These are phyloP conservation scores for Protomyces macrosporus DNA, from an alignment of 1,139 yeast genomes.

Conservation along the genomic window DNA sequence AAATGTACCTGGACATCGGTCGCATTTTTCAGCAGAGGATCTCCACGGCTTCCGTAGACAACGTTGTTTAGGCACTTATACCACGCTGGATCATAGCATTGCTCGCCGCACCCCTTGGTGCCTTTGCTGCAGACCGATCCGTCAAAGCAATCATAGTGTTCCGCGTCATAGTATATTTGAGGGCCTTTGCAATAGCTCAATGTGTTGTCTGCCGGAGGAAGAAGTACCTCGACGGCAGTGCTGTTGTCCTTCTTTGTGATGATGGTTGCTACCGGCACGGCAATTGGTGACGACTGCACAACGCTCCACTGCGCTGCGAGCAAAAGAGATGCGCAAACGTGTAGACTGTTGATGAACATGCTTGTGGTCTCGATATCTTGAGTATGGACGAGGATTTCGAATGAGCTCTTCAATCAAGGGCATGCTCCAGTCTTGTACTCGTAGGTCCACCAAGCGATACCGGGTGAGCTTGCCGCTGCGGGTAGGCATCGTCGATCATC, in stretches of 20 bases:
- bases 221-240: neutral
- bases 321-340: too few species aligned
- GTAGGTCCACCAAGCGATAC: too few species aligned
- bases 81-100: neutral
- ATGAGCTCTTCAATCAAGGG: too few species aligned
- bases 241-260: neutral
- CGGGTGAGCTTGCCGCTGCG: too few species aligned
- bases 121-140: neutral
- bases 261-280: neutral
- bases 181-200: neutral
- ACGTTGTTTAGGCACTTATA: neutral
- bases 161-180: neutral
- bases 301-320: too few species aligned
- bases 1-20: neutral
- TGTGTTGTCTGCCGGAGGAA: neutral
- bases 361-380: too few species aligned
- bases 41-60: neutral
- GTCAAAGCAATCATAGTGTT: neutral
- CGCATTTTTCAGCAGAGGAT: neutral
- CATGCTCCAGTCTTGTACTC: too few species aligned
- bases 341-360: too few species aligned
- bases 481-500: too few species aligned
- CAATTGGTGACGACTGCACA: neutral
- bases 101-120: neutral
- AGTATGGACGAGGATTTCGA: too few species aligned